phyloP scores from a whole-genome alignment of 225 moss, liverwort and hornwort species.

The Asterella californica region DNA sequence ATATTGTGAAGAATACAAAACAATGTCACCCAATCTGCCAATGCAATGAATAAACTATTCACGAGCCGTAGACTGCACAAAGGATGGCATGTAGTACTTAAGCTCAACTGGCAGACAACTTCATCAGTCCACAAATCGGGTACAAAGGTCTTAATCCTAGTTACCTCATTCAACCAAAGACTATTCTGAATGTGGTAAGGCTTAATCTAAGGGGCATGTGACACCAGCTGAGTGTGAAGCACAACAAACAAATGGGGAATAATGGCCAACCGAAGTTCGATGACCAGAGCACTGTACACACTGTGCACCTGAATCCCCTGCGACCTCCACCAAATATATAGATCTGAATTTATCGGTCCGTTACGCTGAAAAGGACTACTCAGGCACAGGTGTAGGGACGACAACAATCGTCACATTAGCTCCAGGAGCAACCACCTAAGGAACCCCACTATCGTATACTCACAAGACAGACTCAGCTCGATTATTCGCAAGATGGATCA shows the following conservation, averaged over 20 bases:
- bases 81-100: neutral
- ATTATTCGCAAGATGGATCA: neutral
- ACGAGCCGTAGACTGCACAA: neutral
- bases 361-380: neutral
- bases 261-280: neutral
- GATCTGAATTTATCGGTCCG: too few relatives aligned
- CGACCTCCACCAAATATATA: too few relatives aligned
- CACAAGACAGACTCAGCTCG: neutral
- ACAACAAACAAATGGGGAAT: neutral
- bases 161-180: neutral
- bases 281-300: too few relatives aligned
- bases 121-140: neutral
- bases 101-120: neutral
- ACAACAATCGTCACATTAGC: neutral
- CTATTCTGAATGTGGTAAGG: neutral
- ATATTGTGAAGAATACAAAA: neutral
- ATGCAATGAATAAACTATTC: neutral
- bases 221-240: neutral
- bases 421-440: neutral
- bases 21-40: neutral
- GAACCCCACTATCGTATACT: neutral
- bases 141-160: neutral
- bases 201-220: neutral
- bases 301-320: too few relatives aligned
- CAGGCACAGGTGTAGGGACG: neutral